These are phyloP conservation scores for Krasilnikovozyma curviuscula DNA, from an alignment of 768 basidiomycete species.

Conservation along the genomic window DNA sequence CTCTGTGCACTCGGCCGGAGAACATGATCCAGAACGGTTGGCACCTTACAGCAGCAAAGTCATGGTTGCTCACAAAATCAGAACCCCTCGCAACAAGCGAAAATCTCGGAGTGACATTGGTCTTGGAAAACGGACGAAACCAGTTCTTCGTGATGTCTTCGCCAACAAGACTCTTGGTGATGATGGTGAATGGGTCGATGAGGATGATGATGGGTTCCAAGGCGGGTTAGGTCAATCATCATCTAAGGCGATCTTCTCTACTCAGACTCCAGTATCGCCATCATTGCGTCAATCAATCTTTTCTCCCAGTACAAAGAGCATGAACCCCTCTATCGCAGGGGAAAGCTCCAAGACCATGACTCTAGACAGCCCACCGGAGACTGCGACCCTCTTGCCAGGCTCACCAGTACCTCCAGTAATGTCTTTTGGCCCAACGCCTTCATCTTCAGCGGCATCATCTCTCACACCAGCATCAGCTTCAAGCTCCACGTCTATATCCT, in stretches of 20 bases:
- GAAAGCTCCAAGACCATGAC: background rate
- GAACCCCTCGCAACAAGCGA: constrained; percentile 46
- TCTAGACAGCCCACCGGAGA: background rate
- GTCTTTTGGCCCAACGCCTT: too few species aligned
- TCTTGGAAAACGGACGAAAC: constrained; percentile 11
- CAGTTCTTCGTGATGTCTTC: constrained; percentile 25
- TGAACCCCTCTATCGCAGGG: background rate
- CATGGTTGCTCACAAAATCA: constrained; percentile 71
- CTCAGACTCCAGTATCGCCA: background rate
- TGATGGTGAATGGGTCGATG: constrained; percentile 26
- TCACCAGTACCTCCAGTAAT: background rate
- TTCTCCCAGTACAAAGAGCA: background rate
- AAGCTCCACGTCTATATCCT: too few species aligned
- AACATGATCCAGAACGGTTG: too few species aligned
- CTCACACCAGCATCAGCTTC: too few species aligned
- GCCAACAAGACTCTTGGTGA: constrained; percentile 16
- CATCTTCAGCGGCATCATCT: too few species aligned
- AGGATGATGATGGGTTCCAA: constrained; percentile 23
- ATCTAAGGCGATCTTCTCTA: background rate
- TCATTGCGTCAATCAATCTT: background rate
- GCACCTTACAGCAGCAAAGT: constrained; percentile 32
- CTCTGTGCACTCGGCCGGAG: constrained; percentile 31
- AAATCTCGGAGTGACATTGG: constrained; percentile 31
- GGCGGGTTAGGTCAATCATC: constrained; percentile 24
- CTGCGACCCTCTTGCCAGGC: background rate